These are phyloP conservation scores for Trichoderma koningiopsis DNA, from an alignment of 2,329 filamentous ascomycete genomes.

Conservation along the genomic window DNA sequence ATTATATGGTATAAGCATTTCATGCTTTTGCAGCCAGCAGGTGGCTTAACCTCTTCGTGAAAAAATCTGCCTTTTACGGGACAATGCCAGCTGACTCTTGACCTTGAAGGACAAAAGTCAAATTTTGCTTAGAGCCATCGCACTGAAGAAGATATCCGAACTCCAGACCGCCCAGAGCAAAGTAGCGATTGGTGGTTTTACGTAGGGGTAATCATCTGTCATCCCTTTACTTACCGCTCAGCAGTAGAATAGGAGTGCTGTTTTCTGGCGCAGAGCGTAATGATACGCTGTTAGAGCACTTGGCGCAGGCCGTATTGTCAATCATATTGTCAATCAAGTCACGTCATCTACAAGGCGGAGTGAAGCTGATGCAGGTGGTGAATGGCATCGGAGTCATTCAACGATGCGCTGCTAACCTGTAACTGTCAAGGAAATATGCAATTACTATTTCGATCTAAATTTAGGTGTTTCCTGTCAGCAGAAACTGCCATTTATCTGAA, in stretches of 20 bases:
- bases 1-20: background rate
- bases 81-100: background rate
- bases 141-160: background rate
- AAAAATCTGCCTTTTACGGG: background rate
- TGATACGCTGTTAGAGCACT: background rate
- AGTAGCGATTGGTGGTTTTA: background rate
- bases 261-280: background rate
- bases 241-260: background rate
- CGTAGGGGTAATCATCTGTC: background rate
- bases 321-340: background rate
- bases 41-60: background rate
- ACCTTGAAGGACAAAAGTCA: background rate
- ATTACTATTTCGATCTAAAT: background rate
- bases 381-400: background rate
- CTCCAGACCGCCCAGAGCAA: conserved; percentile 9
- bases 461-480: background rate
- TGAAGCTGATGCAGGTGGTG: background rate
- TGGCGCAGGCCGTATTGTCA: no score
- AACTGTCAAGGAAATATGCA: background rate
- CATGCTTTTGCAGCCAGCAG: background rate
- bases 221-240: background rate
- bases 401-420: background rate
- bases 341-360: background rate
- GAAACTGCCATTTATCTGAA: background rate
- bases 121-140: background rate